A percentile compares a stretch with the other conserved stretches of the same genome.
Evolutionary conservation across 257 asterid species (phyloP).

Genomic region (Thymus mandschuricus): DNA sequence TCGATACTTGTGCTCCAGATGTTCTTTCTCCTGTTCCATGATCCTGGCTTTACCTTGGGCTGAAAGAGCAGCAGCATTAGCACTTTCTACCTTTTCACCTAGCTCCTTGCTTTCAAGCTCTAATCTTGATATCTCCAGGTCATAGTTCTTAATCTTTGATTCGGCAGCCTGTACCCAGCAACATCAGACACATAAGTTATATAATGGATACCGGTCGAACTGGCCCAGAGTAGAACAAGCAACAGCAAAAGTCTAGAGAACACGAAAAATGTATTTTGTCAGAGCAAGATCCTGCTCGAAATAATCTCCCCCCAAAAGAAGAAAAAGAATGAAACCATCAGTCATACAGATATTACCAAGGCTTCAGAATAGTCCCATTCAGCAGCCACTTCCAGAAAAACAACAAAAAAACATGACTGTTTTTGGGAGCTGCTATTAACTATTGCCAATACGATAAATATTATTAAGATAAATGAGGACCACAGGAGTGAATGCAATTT

Average conservation of each 20-base stretch:
- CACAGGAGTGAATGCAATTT: too few species aligned
- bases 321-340: too few species aligned
- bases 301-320: background rate
- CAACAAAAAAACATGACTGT: too few species aligned
- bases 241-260: background rate
- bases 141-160: conserved; percentile 75
- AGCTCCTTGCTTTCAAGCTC: conserved; percentile 65
- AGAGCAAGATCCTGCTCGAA: background rate
- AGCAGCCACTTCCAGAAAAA: too few species aligned
- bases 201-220: too few species aligned
- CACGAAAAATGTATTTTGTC: background rate
- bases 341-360: too few species aligned
- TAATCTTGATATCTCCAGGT: conserved; percentile 59
- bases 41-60: conserved; percentile 77
- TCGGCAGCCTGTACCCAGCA: conserved; percentile 72
- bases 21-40: conserved; percentile 79
- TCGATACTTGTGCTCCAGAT: conserved; percentile 80
- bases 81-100: conserved; percentile 60
- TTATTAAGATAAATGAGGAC: too few species aligned
- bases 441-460: too few species aligned
- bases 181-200: conserved; percentile 4
- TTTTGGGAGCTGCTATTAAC: too few species aligned
- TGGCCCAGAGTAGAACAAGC: background rate
- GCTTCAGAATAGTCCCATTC: too few species aligned
- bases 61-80: conserved; percentile 62